A percentile compares a stretch with the other conserved stretches of the same genome.
Evolutionary conservation across 306 rosid species (phyloP).

Genomic region (Begonia fuchsioides): DNA sequence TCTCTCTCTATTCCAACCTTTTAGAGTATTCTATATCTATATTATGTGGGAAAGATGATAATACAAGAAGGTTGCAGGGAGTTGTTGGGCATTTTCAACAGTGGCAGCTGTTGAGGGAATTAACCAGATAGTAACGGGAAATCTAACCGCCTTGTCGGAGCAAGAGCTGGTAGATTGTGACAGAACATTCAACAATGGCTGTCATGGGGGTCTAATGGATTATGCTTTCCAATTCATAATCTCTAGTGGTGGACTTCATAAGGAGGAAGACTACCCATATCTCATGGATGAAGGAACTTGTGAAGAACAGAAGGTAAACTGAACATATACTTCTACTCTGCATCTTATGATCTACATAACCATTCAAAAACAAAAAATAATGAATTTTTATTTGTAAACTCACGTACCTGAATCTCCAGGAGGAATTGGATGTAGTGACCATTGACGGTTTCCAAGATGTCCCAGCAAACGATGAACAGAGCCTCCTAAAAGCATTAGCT

Average conservation of each 20-base stretch:
- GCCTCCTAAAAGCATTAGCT: slow-evolving; percentile 76
- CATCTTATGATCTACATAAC: not conserved
- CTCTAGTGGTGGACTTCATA: slow-evolving; percentile 24
- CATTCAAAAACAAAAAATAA: not conserved
- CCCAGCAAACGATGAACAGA: slow-evolving; percentile 62
- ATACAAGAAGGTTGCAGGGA: slow-evolving; percentile 18
- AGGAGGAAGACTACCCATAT: slow-evolving; percentile 38
- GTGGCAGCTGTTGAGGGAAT: slow-evolving; percentile 38
- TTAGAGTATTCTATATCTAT: not conserved
- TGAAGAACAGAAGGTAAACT: slow-evolving; percentile 48
- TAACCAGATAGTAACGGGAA: slow-evolving; percentile 36
- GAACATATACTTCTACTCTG: not conserved
- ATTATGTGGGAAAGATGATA: not conserved
- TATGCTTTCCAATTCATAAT: slow-evolving; percentile 28
- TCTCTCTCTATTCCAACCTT: not conserved
- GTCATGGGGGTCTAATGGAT: slow-evolving; percentile 35
- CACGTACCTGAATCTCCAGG: slow-evolving; percentile 25
- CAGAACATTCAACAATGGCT: slow-evolving; percentile 28
- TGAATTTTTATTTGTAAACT: not conserved
- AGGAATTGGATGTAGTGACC: slow-evolving; percentile 34
- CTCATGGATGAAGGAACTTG: slow-evolving; percentile 83
- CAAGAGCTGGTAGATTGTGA: slow-evolving; percentile 38
- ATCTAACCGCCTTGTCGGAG: slow-evolving; percentile 33
- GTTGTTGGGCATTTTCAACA: slow-evolving; percentile 45
- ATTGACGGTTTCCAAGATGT: slow-evolving; percentile 74